Evolutionary conservation across 2,329 filamentous ascomycete species (phyloP).

Genomic region (Ophiocordyceps polyrhachis-furcata): DNA sequence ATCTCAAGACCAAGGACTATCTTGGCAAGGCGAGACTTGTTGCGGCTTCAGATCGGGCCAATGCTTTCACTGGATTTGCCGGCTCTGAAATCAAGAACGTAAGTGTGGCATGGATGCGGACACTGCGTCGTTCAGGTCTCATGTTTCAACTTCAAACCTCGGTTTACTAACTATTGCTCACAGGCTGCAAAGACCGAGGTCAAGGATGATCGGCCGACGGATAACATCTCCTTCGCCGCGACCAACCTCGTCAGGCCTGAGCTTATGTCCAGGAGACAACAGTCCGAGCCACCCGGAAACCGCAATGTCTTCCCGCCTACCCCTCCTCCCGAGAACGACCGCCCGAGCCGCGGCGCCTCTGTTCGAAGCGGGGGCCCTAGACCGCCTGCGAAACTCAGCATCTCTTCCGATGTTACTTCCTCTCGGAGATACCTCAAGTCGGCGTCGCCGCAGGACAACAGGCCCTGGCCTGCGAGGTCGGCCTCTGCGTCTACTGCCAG

Average conservation of each 20-base stretch:
- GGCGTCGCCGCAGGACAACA: constrained; percentile 23
- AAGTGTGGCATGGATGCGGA: constrained; percentile 7
- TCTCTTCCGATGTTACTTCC: constrained; percentile 29
- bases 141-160: not conserved
- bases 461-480: constrained; percentile 21
- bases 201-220: constrained; percentile 63
- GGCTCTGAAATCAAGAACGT: constrained; percentile 64
- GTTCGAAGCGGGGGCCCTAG: constrained; percentile 43
- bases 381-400: constrained; percentile 43
- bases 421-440: constrained; percentile 37
- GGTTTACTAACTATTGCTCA: constrained; percentile 4
- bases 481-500: constrained; percentile 23
- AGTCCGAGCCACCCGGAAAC: constrained; percentile 63
- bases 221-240: constrained; percentile 79
- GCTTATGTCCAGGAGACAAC: constrained; percentile 61
- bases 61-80: constrained; percentile 67
- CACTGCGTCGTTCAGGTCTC: not conserved
- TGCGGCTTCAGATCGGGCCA: constrained; percentile 64
- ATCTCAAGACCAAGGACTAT: constrained; percentile 94
- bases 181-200: constrained; percentile 33
- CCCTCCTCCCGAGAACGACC: constrained; percentile 83
- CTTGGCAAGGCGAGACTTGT: constrained; percentile 89
- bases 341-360: constrained; percentile 39
- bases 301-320: constrained; percentile 90
- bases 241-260: constrained; percentile 84